Conservation (phyloP, 495 filamentous ascomycete species). For the Penicillium salamii region DNA sequence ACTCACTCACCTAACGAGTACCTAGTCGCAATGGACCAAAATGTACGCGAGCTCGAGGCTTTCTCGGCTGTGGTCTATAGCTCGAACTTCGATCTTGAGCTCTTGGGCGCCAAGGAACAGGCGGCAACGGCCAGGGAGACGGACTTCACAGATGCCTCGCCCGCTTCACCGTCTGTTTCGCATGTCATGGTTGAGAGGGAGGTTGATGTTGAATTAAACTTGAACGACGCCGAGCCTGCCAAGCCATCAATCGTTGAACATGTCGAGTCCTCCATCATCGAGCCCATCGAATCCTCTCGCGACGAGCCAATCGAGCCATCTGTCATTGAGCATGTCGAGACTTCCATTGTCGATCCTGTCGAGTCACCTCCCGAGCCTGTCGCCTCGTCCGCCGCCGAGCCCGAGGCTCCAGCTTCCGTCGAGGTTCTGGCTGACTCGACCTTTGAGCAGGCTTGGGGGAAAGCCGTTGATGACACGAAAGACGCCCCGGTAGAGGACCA, state of each 20-base stretch:
- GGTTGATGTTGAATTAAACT: neutral
- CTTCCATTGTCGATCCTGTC: neutral
- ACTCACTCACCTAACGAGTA: conserved; percentile 73
- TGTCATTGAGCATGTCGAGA: neutral
- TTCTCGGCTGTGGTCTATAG: conserved; percentile 94
- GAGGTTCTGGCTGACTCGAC: conserved; percentile 23
- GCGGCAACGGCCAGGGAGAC: conserved; percentile 5
- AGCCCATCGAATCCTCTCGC: neutral
- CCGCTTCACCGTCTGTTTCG: conserved; percentile 18
- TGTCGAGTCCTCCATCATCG: neutral
- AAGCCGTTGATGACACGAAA: conserved; percentile 32
- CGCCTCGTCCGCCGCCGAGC: neutral
- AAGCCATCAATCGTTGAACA: neutral
- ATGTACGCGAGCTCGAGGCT: conserved; percentile 80
- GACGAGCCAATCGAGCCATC: neutral
- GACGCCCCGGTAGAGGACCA: neutral
- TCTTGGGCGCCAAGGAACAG: conserved; percentile 31
- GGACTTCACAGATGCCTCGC: conserved; percentile 14
- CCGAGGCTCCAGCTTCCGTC: neutral
- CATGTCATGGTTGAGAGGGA: conserved; percentile 27
- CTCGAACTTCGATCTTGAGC: conserved; percentile 79
- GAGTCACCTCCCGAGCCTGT: neutral
- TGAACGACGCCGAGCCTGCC: neutral
- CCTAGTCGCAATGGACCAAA: conserved; percentile 72
- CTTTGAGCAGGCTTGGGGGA: conserved; percentile 46